A percentile compares a stretch with the other conserved stretches of the same genome.
phyloP scores from a whole-genome alignment of 2,329 filamentous ascomycete genomes.

The Magnaporthales sp. region DNA sequence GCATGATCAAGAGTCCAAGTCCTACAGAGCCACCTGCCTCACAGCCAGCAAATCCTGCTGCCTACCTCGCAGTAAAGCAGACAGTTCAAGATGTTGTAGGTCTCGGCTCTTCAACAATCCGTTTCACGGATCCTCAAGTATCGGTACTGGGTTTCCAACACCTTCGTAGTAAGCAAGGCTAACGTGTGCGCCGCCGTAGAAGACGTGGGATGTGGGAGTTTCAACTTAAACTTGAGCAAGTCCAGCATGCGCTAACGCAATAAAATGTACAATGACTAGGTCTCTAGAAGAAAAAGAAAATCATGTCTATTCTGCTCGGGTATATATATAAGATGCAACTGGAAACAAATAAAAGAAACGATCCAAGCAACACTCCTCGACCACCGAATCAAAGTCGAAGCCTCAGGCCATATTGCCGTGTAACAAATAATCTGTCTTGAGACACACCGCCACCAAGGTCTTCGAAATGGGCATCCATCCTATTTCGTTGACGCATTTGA shows the following conservation, averaged over 20 bases:
- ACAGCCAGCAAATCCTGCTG: too few species aligned
- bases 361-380: background rate
- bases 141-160: too few species aligned
- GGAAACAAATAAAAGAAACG: background rate
- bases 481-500: background rate
- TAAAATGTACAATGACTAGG: background rate
- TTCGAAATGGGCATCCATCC: background rate
- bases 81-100: too few species aligned
- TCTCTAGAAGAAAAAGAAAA: background rate
- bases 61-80: too few species aligned
- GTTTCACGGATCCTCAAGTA: too few species aligned
- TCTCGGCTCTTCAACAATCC: too few species aligned
- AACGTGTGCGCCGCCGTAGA: too few species aligned
- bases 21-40: too few species aligned
- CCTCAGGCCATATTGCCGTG: background rate
- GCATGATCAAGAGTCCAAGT: too few species aligned
- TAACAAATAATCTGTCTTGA: background rate
- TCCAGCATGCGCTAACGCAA: background rate
- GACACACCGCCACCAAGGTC: background rate
- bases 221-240: too few species aligned
- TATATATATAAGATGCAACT: background rate
- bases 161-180: too few species aligned
- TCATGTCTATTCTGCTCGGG: background rate
- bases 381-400: background rate
- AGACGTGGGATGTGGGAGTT: too few species aligned